Percentiles rank a stretch among this genome's conserved stretches.
Conservation (phyloP, 2,329 filamentous ascomycete genomes). For the Fusarium sp. region DNA sequence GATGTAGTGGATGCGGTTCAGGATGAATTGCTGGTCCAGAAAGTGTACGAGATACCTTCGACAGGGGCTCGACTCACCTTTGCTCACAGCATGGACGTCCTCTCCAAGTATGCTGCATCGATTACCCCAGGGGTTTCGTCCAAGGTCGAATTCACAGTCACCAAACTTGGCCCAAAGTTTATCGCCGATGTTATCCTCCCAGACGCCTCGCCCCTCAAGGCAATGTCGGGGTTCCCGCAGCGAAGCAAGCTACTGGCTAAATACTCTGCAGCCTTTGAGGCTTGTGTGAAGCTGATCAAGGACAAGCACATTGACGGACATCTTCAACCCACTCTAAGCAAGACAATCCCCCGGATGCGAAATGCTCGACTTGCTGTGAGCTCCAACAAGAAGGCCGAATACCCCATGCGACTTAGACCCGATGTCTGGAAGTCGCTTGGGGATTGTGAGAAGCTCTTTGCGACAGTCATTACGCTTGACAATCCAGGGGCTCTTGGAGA, state of each 20-base stretch:
- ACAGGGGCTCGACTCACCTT: slow-evolving; percentile 86
- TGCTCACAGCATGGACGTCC: slow-evolving; percentile 75
- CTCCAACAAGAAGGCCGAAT: slow-evolving; percentile 78
- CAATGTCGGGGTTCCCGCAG: slow-evolving; percentile 71
- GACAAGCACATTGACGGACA: slow-evolving; percentile 77
- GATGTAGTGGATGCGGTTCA: slow-evolving; percentile 31
- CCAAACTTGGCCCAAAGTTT: slow-evolving; percentile 68
- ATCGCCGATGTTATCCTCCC: slow-evolving; percentile 85
- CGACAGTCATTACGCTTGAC: slow-evolving; percentile 70
- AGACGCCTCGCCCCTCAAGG: slow-evolving; percentile 76
- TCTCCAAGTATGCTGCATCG: slow-evolving; percentile 79
- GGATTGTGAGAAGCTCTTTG: slow-evolving; percentile 61
- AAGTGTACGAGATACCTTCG: slow-evolving; percentile 68
- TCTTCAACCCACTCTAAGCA: slow-evolving; percentile 79
- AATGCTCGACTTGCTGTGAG: slow-evolving; percentile 88
- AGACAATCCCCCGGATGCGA: slow-evolving; percentile 81
- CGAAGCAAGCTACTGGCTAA: slow-evolving; percentile 82
- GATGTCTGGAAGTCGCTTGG: slow-evolving; percentile 72
- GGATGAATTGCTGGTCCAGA: slow-evolving; percentile 50
- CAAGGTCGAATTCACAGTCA: slow-evolving; percentile 71
- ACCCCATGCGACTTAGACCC: slow-evolving; percentile 85
- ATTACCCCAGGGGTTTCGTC: slow-evolving; percentile 55
- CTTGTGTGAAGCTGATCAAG: slow-evolving; percentile 77
- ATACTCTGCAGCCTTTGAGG: slow-evolving; percentile 88
- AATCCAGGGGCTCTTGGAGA: slow-evolving; percentile 65